Evolutionary conservation across 768 basidiomycete species (phyloP).

Genomic region (Leccinum olivaceopallidum): DNA sequence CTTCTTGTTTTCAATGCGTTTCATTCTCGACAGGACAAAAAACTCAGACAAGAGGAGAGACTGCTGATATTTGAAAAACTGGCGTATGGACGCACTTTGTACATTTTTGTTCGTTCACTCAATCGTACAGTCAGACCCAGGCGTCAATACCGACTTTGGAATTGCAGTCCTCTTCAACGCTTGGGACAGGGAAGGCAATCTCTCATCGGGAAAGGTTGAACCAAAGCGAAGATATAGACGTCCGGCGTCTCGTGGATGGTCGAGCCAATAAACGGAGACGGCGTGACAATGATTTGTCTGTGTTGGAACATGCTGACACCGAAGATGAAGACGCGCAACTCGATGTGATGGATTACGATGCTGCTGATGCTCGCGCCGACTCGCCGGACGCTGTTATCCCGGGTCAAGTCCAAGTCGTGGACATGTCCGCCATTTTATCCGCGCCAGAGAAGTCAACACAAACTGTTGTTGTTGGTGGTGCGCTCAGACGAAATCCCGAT

Average conservation of each 20-base stretch:
- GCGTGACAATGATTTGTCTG: slow-evolving; percentile 30
- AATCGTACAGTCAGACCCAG: slow-evolving; percentile 67
- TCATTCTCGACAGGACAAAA: slow-evolving; percentile 66
- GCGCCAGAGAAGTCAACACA: slow-evolving; percentile 15
- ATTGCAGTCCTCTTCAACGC: slow-evolving; percentile 78
- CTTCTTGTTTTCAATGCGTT: not conserved
- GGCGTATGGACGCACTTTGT: slow-evolving; percentile 49
- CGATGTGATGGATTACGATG: slow-evolving; percentile 30
- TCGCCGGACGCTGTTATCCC: not conserved
- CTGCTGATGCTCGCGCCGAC: slow-evolving; percentile 13
- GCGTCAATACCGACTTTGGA: slow-evolving; percentile 58
- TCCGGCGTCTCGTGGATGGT: slow-evolving; percentile 53
- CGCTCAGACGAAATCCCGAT: slow-evolving; percentile 64
- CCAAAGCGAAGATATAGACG: slow-evolving; percentile 57
- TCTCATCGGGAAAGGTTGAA: slow-evolving; percentile 64
- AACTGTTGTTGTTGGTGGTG: slow-evolving; percentile 56
- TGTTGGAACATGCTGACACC: slow-evolving; percentile 13
- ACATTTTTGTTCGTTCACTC: slow-evolving; percentile 4
- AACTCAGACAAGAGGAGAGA: slow-evolving; percentile 89
- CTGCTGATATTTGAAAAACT: slow-evolving; percentile 75
- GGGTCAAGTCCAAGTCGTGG: slow-evolving; percentile 16
- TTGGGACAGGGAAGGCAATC: slow-evolving; percentile 69
- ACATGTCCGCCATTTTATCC: slow-evolving; percentile 13
- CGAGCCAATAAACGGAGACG: slow-evolving; percentile 51
- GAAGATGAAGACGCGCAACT: slow-evolving; percentile 38